phyloP scores from a whole-genome alignment of 2,329 filamentous ascomycete species.

The Colletotrichum theobromicola region DNA sequence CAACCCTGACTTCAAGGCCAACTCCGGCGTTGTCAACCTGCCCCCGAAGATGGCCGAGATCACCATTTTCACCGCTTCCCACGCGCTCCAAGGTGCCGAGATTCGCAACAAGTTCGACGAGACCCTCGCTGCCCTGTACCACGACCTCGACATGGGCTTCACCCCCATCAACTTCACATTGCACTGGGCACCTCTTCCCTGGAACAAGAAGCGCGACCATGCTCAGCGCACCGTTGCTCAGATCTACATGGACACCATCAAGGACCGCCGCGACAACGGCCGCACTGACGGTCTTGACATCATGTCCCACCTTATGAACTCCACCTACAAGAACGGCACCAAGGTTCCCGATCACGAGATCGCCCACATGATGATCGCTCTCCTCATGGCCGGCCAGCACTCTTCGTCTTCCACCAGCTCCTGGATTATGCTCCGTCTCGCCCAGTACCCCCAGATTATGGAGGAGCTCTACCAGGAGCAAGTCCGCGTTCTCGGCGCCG shows the following conservation, averaged over 20 bases:
- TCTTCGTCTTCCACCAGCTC: conserved; percentile 83
- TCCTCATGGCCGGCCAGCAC: conserved; percentile 92
- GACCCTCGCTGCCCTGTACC: conserved; percentile 81
- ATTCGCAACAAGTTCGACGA: conserved; percentile 82
- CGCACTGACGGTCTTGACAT: conserved; percentile 71
- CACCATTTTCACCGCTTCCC: conserved; percentile 88
- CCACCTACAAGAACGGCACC: conserved; percentile 82
- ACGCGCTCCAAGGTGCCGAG: conserved; percentile 83
- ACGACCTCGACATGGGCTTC: conserved; percentile 91
- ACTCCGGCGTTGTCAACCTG: conserved; percentile 74
- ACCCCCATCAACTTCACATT: conserved; percentile 89
- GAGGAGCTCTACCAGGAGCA: conserved; percentile 89
- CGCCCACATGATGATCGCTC: conserved; percentile 92
- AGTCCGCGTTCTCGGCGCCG: conserved; percentile 71
- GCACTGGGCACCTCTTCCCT: conserved; percentile 87
- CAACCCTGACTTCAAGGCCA: conserved; percentile 69
- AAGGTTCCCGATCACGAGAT: conserved; percentile 83
- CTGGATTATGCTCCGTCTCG: conserved; percentile 85
- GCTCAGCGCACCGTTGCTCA: conserved; percentile 83
- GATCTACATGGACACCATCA: conserved; percentile 83
- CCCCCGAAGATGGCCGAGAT: conserved; percentile 81
- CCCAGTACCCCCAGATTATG: conserved; percentile 75
- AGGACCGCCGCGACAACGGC: conserved; percentile 64
- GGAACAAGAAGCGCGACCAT: conserved; percentile 81
- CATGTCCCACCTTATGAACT: conserved; percentile 90